A percentile compares a stretch with the other conserved stretches of the same genome.
Evolutionary conservation across 768 basidiomycete genomes (phyloP).

Genomic region (Rhodocollybia butyracea): DNA sequence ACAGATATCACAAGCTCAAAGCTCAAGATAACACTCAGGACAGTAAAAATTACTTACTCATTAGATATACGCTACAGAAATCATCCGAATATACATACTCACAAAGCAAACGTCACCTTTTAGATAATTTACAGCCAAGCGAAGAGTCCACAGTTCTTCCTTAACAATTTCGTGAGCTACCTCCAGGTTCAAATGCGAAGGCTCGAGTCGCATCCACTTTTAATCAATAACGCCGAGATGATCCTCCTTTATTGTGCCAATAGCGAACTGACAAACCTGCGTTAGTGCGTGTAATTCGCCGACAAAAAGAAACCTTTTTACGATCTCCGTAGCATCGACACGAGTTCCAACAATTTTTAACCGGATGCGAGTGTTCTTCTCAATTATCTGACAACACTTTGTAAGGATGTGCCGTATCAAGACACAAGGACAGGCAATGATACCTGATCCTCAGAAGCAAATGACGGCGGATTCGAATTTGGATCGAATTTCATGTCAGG

Average conservation of each 20-base stretch:
- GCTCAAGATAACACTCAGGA: too few relatives aligned
- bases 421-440: neutral
- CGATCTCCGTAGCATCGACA: slow-evolving; percentile 97
- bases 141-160: neutral
- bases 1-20: too few relatives aligned
- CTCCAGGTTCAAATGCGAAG: too few relatives aligned
- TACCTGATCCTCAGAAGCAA: slow-evolving; percentile 88
- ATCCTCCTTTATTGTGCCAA: slow-evolving; percentile 97
- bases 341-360: slow-evolving; percentile 98
- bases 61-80: too few relatives aligned
- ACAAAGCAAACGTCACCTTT: neutral
- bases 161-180: too few relatives aligned
- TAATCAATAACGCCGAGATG: slow-evolving; percentile 91
- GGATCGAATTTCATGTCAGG: slow-evolving; percentile 95
- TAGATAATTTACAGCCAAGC: neutral
- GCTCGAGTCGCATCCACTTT: neutral
- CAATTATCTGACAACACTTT: slow-evolving; percentile 62
- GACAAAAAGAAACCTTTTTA: too few relatives aligned
- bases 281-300: too few relatives aligned
- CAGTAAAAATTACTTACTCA: too few relatives aligned
- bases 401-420: neutral
- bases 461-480: slow-evolving; percentile 95
- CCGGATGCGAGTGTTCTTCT: slow-evolving; percentile 88
- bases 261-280: slow-evolving; percentile 92
- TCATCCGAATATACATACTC: neutral